Evolutionary conservation across 371 early-diverging fungal species (phyloP).

Genomic region (Cokeromyces recurvatus): DNA sequence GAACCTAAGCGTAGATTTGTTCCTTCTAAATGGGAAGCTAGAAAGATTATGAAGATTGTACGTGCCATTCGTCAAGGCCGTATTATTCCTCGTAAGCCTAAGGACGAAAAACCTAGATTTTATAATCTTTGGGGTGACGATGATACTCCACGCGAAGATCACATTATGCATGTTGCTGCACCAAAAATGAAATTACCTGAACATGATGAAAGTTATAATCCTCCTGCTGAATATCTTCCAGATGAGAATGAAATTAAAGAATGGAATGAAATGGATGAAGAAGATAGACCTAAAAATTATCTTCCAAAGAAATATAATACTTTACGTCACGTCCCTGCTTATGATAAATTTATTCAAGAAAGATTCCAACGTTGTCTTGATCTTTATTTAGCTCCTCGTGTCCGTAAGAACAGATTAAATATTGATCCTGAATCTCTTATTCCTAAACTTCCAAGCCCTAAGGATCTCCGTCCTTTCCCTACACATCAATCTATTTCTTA

Average conservation of each 20-base stretch:
- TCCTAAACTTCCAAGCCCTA: constrained; percentile 94
- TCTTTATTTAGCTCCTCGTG: constrained; percentile 93
- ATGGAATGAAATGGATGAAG: constrained; percentile 78
- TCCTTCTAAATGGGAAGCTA: constrained; percentile 92
- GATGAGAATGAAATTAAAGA: constrained; percentile 74
- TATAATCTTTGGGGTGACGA: constrained; percentile 88
- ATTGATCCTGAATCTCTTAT: constrained; percentile 91
- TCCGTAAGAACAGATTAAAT: constrained; percentile 78
- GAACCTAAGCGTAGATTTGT: constrained; percentile 95
- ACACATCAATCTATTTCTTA: constrained; percentile 73
- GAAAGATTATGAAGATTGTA: constrained; percentile 92
- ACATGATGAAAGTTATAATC: constrained; percentile 95
- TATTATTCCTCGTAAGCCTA: constrained; percentile 67
- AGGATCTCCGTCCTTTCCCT: constrained; percentile 95
- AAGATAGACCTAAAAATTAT: constrained; percentile 76
- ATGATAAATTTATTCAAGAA: constrained; percentile 84
- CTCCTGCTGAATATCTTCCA: constrained; percentile 94
- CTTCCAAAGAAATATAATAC: constrained; percentile 78
- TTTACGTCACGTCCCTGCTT: constrained; percentile 86
- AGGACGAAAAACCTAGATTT: constrained; percentile 59
- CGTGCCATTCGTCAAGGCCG: constrained; percentile 88
- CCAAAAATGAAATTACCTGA: constrained; percentile 88
- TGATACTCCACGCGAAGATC: constrained; percentile 56
- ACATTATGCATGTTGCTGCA: constrained; percentile 83
- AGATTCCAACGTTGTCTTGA: constrained; percentile 95